phyloP scores from a whole-genome alignment of 768 basidiomycete species.

The Hysterangium stoloniferum region DNA sequence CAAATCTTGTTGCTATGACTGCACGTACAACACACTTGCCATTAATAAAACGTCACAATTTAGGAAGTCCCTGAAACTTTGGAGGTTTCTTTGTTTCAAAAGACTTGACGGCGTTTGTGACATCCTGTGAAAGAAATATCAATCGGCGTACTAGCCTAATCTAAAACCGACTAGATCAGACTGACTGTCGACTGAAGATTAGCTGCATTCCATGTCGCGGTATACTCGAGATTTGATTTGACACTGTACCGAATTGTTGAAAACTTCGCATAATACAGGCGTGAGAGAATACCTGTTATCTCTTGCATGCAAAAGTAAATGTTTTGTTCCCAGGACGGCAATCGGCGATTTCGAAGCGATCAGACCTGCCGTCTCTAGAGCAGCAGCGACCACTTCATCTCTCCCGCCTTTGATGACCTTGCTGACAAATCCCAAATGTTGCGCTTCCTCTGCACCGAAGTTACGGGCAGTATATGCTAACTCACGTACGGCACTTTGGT shows the following conservation, averaged over 20 bases:
- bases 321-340: slow-evolving; percentile 71
- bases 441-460: slow-evolving; percentile 66
- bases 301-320: slow-evolving; percentile 64
- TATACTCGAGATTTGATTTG: slow-evolving; percentile 47
- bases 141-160: neutral
- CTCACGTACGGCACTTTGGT: slow-evolving; percentile 64
- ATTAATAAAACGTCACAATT: slow-evolving; percentile 18
- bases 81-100: slow-evolving; percentile 16
- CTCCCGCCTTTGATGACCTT: slow-evolving; percentile 57
- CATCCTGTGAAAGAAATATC: slow-evolving; percentile 15
- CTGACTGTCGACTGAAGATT: slow-evolving; percentile 44
- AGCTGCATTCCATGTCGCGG: slow-evolving; percentile 46
- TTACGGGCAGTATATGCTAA: slow-evolving; percentile 65
- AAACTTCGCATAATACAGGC: neutral
- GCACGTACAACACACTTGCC: too few relatives aligned
- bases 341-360: slow-evolving; percentile 76
- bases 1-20: too few relatives aligned
- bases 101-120: slow-evolving; percentile 17
- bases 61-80: slow-evolving; percentile 18
- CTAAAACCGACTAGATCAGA: neutral
- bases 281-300: slow-evolving; percentile 56
- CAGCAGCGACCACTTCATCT: slow-evolving; percentile 57
- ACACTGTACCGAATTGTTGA: slow-evolving; percentile 26
- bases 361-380: slow-evolving; percentile 53
- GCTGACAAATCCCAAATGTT: slow-evolving; percentile 65